phyloP scores from a whole-genome alignment of 2,329 filamentous ascomycete genomes.

The Epichloe uncinata region DNA sequence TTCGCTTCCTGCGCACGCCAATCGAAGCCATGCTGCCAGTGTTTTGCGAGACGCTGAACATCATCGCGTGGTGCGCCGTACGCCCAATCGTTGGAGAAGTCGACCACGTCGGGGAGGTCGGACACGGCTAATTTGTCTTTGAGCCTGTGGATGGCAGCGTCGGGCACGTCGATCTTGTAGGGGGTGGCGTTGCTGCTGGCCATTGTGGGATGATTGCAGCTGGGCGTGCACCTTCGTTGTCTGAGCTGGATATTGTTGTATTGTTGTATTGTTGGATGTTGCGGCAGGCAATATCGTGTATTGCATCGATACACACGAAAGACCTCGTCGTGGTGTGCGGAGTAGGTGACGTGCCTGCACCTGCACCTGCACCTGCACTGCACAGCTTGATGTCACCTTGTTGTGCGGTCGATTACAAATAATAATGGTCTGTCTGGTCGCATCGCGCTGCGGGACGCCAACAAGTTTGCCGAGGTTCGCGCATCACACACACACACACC shows the following conservation, averaged over 20 bases:
- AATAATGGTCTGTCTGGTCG: background rate
- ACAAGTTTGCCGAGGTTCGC: no score
- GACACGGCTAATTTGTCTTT: constrained; percentile 19
- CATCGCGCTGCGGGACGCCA: no score
- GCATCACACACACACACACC: no score
- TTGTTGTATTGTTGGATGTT: no score
- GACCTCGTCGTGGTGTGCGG: no score
- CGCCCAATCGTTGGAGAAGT: constrained; percentile 20
- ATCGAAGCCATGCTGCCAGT: constrained; percentile 38
- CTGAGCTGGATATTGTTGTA: no score
- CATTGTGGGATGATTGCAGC: background rate
- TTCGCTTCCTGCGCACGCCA: constrained; percentile 46
- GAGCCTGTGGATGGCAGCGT: constrained; percentile 16
- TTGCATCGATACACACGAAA: no score
- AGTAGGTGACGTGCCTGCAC: no score
- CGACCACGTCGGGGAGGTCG: constrained; percentile 16
- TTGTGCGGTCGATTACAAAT: no score
- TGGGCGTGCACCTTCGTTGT: background rate
- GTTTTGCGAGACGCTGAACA: constrained; percentile 20
- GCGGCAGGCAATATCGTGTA: no score
- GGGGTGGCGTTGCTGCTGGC: constrained; percentile 13
- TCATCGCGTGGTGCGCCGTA: constrained; percentile 20
- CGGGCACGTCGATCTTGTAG: constrained; percentile 22
- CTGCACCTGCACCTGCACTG: no score
- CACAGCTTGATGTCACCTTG: no score